phyloP scores from a whole-genome alignment of 2,329 filamentous ascomycete genomes.

The Nemania diffusa region DNA sequence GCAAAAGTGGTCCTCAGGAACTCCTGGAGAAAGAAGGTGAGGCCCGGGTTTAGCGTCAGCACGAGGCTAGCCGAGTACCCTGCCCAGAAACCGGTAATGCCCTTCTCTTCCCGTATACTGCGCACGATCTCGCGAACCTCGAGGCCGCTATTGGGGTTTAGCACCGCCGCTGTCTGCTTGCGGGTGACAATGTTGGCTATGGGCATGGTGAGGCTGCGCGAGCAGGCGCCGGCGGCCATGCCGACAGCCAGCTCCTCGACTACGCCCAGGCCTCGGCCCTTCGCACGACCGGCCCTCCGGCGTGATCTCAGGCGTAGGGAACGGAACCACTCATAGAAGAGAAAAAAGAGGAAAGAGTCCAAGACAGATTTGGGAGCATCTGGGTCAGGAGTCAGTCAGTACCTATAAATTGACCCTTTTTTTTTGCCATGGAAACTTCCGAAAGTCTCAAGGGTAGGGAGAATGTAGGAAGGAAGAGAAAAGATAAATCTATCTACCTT shows the following conservation, averaged over 20 bases:
- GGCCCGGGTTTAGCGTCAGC: conserved; percentile 83
- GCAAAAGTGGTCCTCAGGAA: conserved; percentile 69
- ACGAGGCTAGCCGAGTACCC: conserved; percentile 85
- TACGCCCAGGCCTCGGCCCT: conserved; percentile 60
- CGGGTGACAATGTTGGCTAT: conserved; percentile 84
- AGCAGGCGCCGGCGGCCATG: conserved; percentile 76
- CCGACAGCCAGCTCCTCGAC: conserved; percentile 80
- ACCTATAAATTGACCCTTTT: neutral
- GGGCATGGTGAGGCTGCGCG: conserved; percentile 81
- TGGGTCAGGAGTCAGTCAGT: conserved; percentile 8
- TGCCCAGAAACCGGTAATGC: conserved; percentile 82
- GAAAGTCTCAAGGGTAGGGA: neutral
- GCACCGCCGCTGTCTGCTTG: conserved; percentile 74
- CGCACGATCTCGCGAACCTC: conserved; percentile 68
- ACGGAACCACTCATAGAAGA: conserved; percentile 73
- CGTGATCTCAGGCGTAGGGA: conserved; percentile 28
- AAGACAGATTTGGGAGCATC: conserved; percentile 74
- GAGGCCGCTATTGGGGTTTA: conserved; percentile 42
- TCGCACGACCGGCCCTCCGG: conserved; percentile 20
- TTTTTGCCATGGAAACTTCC: neutral
- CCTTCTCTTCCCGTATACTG: conserved; percentile 75
- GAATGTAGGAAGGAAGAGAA: neutral
- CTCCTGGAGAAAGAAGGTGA: conserved; percentile 87
- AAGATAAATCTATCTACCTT: conserved; percentile 44
- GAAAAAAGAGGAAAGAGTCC: conserved; percentile 88